A percentile compares a stretch with the other conserved stretches of the same genome.
phyloP scores from a whole-genome alignment of 108 stramenopile genomes.

The Skeletonema grethae region DNA sequence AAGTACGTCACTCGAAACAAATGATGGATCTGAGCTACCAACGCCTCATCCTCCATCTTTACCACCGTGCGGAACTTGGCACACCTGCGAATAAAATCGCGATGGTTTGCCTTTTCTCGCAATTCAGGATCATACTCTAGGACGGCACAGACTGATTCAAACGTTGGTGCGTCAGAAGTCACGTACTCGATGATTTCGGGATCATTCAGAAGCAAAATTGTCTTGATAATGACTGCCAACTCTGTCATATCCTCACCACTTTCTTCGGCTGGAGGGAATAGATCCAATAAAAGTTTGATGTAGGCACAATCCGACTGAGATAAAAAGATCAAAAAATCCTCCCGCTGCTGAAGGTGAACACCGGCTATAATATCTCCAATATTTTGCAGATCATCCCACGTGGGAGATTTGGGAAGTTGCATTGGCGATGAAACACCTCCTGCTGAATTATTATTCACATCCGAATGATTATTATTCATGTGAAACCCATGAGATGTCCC shows the following conservation, averaged over 20 bases:
- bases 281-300: slow-evolving; percentile 57
- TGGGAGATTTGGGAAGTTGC: slow-evolving; percentile 77
- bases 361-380: slow-evolving; percentile 71
- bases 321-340: slow-evolving; percentile 70
- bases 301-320: slow-evolving; percentile 79
- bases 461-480: neutral
- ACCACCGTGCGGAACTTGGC: slow-evolving; percentile 84
- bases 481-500: neutral
- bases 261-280: slow-evolving; percentile 68
- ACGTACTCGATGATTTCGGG: slow-evolving; percentile 85
- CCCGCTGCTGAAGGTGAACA: slow-evolving; percentile 70
- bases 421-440: slow-evolving; percentile 8
- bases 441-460: slow-evolving; percentile 1
- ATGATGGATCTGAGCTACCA: slow-evolving; percentile 74
- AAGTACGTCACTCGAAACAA: slow-evolving; percentile 85
- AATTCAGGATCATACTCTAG: slow-evolving; percentile 88
- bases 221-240: slow-evolving; percentile 75
- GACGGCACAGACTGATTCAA: slow-evolving; percentile 71
- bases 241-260: slow-evolving; percentile 50
- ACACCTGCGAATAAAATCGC: slow-evolving; percentile 69
- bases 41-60: slow-evolving; percentile 69
- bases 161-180: slow-evolving; percentile 63
- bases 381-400: slow-evolving; percentile 63
- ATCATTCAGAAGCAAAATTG: slow-evolving; percentile 84
- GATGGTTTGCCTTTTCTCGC: slow-evolving; percentile 79